phyloP scores from a whole-genome alignment of 2,329 filamentous ascomycete genomes.

The Colletotrichum karsti region DNA sequence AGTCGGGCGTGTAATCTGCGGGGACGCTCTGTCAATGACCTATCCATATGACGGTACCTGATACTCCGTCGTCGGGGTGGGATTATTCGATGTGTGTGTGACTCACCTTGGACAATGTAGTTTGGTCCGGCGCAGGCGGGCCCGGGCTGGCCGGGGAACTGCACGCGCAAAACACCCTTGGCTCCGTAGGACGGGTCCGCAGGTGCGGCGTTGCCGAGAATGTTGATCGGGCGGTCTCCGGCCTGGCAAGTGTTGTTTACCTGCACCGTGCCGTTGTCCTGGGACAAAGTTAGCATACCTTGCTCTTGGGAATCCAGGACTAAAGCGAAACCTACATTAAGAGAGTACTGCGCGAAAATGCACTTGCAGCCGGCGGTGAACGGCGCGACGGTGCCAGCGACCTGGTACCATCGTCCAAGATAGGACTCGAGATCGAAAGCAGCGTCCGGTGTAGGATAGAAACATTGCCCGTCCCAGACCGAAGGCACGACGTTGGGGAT shows the following conservation, averaged over 20 bases:
- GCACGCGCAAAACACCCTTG: conserved; percentile 38
- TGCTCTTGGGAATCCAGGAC: background rate
- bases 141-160: conserved; percentile 39
- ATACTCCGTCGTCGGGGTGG: too few relatives aligned
- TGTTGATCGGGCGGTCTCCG: conserved; percentile 35
- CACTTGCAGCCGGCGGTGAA: conserved; percentile 42
- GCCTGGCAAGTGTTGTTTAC: conserved; percentile 43
- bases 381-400: conserved; percentile 40
- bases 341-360: conserved; percentile 39
- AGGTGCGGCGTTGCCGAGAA: conserved; percentile 38
- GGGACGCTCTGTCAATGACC: too few relatives aligned
- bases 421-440: conserved; percentile 39
- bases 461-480: conserved; percentile 40
- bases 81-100: too few relatives aligned
- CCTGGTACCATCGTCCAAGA: conserved; percentile 43
- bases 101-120: conserved; percentile 41
- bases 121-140: conserved; percentile 41
- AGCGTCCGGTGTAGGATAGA: conserved; percentile 38
- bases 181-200: conserved; percentile 38
- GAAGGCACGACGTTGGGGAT: conserved; percentile 36
- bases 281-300: background rate
- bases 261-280: conserved; percentile 40
- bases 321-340: conserved; percentile 35
- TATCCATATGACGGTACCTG: too few relatives aligned
- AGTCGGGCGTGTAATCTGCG: conserved; percentile 39